Evolutionary conservation across 2,329 filamentous ascomycete species (phyloP).

Genomic region (Arthrobotrys musiformis): DNA sequence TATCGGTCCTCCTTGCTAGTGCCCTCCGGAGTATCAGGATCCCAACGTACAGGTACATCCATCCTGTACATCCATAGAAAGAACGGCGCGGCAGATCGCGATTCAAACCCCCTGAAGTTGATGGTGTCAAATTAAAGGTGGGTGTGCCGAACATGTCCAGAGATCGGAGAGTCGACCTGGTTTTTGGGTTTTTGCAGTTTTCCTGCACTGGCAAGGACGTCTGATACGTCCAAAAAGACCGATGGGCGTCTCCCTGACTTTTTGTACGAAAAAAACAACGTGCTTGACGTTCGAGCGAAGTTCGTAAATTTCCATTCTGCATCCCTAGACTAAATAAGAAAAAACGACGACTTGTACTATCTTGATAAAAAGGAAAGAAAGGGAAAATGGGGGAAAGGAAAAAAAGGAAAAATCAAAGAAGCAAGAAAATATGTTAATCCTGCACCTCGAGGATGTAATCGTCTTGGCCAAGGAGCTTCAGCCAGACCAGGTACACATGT

Average conservation of each 20-base stretch:
- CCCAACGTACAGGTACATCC: constrained; percentile 30
- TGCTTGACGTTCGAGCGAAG: constrained; percentile 13
- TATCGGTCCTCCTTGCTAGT: constrained; percentile 23
- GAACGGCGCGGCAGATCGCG: constrained; percentile 18
- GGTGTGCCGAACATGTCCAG: constrained; percentile 24
- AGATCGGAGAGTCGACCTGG: constrained; percentile 43
- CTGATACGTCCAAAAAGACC: constrained; percentile 20
- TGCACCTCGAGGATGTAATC: neutral
- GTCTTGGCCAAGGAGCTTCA: neutral
- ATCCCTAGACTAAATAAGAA: constrained; percentile 5
- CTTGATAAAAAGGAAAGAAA: neutral
- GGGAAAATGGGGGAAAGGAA: neutral
- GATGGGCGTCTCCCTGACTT: constrained; percentile 15
- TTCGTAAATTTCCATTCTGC: neutral
- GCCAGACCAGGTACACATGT: constrained; percentile 4
- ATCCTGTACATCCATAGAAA: neutral
- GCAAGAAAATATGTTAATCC: neutral
- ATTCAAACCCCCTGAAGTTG: constrained; percentile 4
- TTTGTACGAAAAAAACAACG: constrained; percentile 19
- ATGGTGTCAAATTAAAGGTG: constrained; percentile 29
- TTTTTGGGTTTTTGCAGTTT: constrained; percentile 38
- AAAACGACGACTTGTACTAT: constrained; percentile 12
- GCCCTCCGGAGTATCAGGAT: neutral
- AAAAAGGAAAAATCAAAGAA: neutral
- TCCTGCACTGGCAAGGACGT: constrained; percentile 11